phyloP scores from a whole-genome alignment of 345 rosid species.

The Dipteronia sinensis region DNA sequence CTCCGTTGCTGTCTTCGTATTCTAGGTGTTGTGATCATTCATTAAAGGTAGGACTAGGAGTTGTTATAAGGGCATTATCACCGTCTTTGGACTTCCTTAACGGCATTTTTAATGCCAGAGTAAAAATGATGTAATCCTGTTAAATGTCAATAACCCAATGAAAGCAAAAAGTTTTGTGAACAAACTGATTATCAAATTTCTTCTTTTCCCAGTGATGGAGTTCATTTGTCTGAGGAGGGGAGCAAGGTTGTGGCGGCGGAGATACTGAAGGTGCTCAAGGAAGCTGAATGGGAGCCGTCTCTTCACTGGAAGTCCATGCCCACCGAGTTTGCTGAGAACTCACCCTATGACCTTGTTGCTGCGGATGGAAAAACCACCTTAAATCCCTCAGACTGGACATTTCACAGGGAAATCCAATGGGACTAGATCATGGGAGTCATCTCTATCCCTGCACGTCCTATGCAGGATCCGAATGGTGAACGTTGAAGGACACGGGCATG shows the following conservation, averaged over 20 bases:
- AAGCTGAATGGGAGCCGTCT: slow-evolving; percentile 87
- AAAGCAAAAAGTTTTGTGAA: too few relatives aligned
- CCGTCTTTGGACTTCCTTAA: not conserved
- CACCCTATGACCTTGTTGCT: slow-evolving; percentile 72
- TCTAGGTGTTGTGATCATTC: not conserved
- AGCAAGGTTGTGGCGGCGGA: slow-evolving; percentile 84
- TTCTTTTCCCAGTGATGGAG: slow-evolving; percentile 61
- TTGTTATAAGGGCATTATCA: not conserved
- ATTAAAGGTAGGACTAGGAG: not conserved
- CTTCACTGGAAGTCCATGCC: slow-evolving; percentile 94
- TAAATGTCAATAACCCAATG: too few relatives aligned
- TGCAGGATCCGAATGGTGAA: not conserved
- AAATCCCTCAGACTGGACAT: slow-evolving; percentile 85
- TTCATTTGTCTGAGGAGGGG: slow-evolving; percentile 87
- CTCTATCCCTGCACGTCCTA: not conserved
- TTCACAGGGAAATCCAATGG: slow-evolving; percentile 79
- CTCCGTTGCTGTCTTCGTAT: not conserved
- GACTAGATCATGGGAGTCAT: slow-evolving; percentile 34
- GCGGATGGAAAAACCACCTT: slow-evolving; percentile 75
- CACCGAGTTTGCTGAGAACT: slow-evolving; percentile 78
- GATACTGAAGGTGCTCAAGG: slow-evolving; percentile 74
- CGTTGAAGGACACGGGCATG: not conserved
- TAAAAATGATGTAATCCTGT: not conserved
- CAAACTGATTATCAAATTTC: not conserved
- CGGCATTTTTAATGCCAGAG: not conserved